A percentile compares a stretch with the other conserved stretches of the same genome.
Conservation (phyloP, 164 flowering plant species). For the Platanus orientalis region DNA sequence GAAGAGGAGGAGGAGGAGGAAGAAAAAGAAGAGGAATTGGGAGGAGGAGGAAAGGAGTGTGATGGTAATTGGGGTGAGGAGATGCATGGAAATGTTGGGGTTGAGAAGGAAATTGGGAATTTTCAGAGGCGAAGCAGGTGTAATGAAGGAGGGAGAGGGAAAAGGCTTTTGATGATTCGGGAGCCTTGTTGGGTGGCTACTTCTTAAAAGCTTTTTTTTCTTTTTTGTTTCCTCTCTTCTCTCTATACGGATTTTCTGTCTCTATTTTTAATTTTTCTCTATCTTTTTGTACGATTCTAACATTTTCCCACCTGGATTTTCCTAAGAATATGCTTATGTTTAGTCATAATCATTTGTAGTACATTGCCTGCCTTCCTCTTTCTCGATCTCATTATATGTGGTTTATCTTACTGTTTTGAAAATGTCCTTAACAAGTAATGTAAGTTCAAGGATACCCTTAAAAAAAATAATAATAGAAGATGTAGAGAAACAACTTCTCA, state of each 20-base stretch:
- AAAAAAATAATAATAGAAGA: too few relatives aligned
- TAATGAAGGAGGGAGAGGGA: slow-evolving; percentile 44
- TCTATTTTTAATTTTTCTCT: slow-evolving; percentile 2
- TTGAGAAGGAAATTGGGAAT: slow-evolving; percentile 33
- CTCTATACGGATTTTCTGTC: background rate
- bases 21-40: slow-evolving; percentile 15
- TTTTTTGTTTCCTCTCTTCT: background rate
- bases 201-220: slow-evolving; percentile 14
- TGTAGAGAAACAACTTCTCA: too few relatives aligned
- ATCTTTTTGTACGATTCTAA: too few relatives aligned
- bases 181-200: slow-evolving; percentile 41
- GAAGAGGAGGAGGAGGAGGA: background rate
- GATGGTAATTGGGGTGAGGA: slow-evolving; percentile 12
- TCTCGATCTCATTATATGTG: background rate
- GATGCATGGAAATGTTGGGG: slow-evolving; percentile 11
- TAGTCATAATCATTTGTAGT: slow-evolving; percentile 32
- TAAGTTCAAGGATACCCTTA: too few relatives aligned
- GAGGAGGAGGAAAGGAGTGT: slow-evolving; percentile 14
- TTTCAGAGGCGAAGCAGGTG: slow-evolving; percentile 46
- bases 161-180: slow-evolving; percentile 32
- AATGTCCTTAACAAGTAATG: too few relatives aligned
- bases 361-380: slow-evolving; percentile 8
- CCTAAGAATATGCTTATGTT: slow-evolving; percentile 17
- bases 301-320: slow-evolving; percentile 6
- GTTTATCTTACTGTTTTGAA: background rate